Evolutionary conservation across 306 rosid genomes (phyloP), one percentile per base, ranked within the genome.

Genomic region (Prunus dulcis): DNA sequence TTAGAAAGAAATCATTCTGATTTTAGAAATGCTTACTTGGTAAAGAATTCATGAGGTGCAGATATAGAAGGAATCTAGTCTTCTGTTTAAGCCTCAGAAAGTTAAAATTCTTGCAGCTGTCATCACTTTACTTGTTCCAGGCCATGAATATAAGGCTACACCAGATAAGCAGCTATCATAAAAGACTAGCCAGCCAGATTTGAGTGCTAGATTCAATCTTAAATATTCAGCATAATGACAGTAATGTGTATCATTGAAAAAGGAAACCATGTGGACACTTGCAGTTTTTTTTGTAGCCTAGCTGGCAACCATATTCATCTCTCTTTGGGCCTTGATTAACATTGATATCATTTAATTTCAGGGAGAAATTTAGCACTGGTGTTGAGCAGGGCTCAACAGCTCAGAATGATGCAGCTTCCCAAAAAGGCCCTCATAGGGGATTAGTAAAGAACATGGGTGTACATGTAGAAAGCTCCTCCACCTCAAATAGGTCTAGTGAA

Each of bases 321-420:
- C 43, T 38, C 9, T 38, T 4, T 38, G 43, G 6, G 43, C 43
- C 8, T 7, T 38, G 43, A 14, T 57, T 52, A 3, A 67, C 10
- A 45, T 55, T 57, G 32, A 13, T 8, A 3, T 53, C 20, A 50
- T 76, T 78, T 20, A 17, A 63, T 79, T 86, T 51, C 85, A 95
- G 99, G 93, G 89, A 84, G 86, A 88, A 58, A 76, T 92, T 95
- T 67, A 80, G 72, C 76, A 20, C 53, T 7, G 75, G 76, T 2
- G 60, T 34, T 22, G 85, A 88, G 58, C 75, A 67, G 30, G 81
- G 56, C 34, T 64, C 50, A 15, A 68, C 65, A 52, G 53, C 58
- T 2, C 85, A 75, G 6, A 55, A 63, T 68, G 89, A 84, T 65
- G 78, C 43, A 62, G 65, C 78, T n/a, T 17, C 17, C 30, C 50